phyloP scores from a whole-genome alignment of 2,329 filamentous ascomycete genomes.

The Byssothecium circinans region DNA sequence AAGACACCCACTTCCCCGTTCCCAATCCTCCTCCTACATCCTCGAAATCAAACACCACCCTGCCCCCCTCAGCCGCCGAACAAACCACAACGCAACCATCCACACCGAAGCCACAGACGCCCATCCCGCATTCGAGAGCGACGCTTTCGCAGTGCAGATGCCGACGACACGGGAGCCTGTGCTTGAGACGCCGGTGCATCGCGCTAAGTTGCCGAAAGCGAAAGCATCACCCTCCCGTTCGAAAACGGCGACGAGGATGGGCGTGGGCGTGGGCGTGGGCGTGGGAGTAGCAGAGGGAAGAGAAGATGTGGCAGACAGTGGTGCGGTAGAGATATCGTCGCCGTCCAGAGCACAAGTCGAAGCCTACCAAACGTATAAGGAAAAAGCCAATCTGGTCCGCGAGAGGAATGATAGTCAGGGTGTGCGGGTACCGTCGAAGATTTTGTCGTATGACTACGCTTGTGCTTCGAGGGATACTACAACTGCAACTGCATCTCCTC shows the following conservation, averaged over 20 bases:
- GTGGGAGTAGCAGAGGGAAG: too few species aligned
- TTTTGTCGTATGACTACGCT: conserved; percentile 33
- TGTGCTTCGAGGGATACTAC: conserved; percentile 8
- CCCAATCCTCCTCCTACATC: conserved; percentile 17
- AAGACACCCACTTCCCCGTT: conserved; percentile 19
- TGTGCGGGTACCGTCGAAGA: conserved; percentile 25
- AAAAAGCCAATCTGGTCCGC: conserved; percentile 28
- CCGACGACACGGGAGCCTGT: conserved; percentile 36
- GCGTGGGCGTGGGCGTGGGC: too few species aligned
- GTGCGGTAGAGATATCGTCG: not conserved
- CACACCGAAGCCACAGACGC: conserved; percentile 28
- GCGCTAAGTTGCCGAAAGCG: conserved; percentile 11
- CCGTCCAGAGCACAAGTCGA: conserved; percentile 27
- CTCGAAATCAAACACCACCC: conserved; percentile 16
- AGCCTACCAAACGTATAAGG: conserved; percentile 31
- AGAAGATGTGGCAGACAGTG: too few species aligned
- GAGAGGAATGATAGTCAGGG: conserved; percentile 27
- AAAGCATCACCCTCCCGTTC: not conserved
- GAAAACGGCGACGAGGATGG: not conserved
- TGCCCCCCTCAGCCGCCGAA: conserved; percentile 25
- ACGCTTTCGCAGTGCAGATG: conserved; percentile 39
- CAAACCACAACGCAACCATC: conserved; percentile 25
- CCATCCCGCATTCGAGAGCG: conserved; percentile 35
- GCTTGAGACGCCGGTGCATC: conserved; percentile 20
- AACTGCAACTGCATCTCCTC: not conserved